These are phyloP conservation scores for Phyllosticta capitalensis DNA, from an alignment of 2,329 filamentous ascomycete genomes.

Conservation along the genomic window DNA sequence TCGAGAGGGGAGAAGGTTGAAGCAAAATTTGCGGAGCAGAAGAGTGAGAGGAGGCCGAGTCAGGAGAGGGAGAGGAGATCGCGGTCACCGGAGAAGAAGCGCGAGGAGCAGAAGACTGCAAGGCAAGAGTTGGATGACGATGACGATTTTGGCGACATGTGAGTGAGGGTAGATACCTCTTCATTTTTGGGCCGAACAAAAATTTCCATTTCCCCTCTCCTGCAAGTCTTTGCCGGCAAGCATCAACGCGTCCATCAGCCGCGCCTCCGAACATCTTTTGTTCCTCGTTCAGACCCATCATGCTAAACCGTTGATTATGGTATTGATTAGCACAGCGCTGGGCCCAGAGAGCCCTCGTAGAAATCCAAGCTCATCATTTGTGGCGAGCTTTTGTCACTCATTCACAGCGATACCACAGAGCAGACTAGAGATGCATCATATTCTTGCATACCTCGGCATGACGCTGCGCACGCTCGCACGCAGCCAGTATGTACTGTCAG, in stretches of 20 bases:
- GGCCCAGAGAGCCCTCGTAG: too few species aligned
- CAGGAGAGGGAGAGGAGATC: neutral
- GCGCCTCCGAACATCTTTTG: too few species aligned
- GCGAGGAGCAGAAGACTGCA: neutral
- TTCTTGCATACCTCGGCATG: too few species aligned
- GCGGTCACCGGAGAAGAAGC: neutral
- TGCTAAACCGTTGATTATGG: too few species aligned
- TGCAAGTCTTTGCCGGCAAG: neutral
- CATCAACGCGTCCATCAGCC: neutral
- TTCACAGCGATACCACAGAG: too few species aligned
- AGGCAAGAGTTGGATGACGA: neutral
- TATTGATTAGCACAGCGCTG: too few species aligned
- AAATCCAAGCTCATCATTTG: too few species aligned
- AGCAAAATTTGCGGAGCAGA: neutral
- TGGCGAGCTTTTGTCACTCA: too few species aligned
- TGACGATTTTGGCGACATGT: neutral
- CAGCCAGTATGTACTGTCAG: neutral
- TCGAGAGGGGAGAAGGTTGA: constrained; percentile 11
- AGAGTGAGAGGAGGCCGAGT: neutral
- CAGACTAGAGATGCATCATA: too few species aligned
- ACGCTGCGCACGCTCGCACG: too few species aligned
- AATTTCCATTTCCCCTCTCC: neutral
- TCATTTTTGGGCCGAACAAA: neutral
- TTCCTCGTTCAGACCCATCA: too few species aligned
- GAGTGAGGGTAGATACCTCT: neutral